Evolutionary conservation across 2,329 filamentous ascomycete genomes (phyloP).

Genomic region (Aspergillus candidus): DNA sequence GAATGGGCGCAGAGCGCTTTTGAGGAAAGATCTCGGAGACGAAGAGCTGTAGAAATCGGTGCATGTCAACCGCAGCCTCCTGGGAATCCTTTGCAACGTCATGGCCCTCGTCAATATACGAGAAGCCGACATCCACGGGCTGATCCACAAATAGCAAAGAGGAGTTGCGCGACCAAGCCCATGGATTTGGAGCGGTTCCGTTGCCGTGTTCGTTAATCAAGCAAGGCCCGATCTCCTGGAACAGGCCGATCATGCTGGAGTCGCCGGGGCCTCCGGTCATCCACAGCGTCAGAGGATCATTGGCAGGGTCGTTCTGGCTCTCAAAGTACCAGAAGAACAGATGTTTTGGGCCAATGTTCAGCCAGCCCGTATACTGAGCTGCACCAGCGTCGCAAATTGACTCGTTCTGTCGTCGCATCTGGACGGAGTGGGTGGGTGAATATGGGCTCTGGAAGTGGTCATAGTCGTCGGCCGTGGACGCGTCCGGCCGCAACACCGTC

Average conservation of each 20-base stretch:
- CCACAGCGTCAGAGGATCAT: conserved; percentile 20
- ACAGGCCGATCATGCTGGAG: conserved; percentile 15
- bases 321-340: conserved; percentile 21
- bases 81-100: conserved; percentile 27
- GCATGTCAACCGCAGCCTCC: conserved; percentile 44
- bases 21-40: conserved; percentile 42
- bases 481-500: neutral
- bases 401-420: conserved; percentile 22
- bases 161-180: conserved; percentile 18
- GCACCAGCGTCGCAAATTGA: conserved; percentile 21
- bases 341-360: conserved; percentile 17
- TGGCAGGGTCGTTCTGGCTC: conserved; percentile 16
- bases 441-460: conserved; percentile 3
- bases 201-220: conserved; percentile 14
- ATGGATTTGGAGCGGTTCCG: conserved; percentile 18
- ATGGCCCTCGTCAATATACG: conserved; percentile 17
- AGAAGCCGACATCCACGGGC: conserved; percentile 22
- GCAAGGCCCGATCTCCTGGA: conserved; percentile 15
- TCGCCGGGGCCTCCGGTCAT: conserved; percentile 18
- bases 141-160: conserved; percentile 25
- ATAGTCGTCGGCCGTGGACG: neutral
- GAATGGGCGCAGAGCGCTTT: conserved; percentile 33
- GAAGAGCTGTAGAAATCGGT: conserved; percentile 46
- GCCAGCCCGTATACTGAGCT: conserved; percentile 24
- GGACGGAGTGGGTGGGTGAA: conserved; percentile 14